Base-by-base conservation (phyloP, 768 basidiomycete genomes). In the Filobasidium wieringae region DNA sequence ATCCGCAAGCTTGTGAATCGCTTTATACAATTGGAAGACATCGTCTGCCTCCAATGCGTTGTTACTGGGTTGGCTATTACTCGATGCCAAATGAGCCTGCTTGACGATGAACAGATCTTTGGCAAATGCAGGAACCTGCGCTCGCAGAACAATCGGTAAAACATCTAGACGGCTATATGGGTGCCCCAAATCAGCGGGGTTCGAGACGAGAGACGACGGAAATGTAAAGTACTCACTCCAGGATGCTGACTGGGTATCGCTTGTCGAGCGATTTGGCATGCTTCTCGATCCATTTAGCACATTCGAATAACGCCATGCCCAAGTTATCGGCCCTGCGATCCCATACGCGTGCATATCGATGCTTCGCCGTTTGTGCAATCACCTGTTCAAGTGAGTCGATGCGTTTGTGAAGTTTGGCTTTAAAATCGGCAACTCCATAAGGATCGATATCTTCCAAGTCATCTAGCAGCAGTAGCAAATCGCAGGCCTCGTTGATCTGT, bases 281-380 rank as follows among this genome's bases (percentile, higher is more conserved):
- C 71, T 89, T 93, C 78, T 93, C 89, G 1, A 95, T 75, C 75
- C 93, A 92, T 47, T 86, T 85, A 4, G 87, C 88, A 81, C 93
- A 82, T 29, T 87, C 43, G 43, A 47, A 47, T 12, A 47, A 14
- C 29, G 93, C 74, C 34, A 92, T 75, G 1, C 89, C 88, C 33
- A 88, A 75, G 0, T 89, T 51, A 26, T 55, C 58, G 1, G 57
- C 32, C 63, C 57, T 19, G 66, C 69, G 58, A 65, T 69, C 19
- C 43, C 43, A 47, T 26, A 24, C 29, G 22, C 60, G 49, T 7
- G 62, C 64, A 33, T 72, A 68, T 6, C 50, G 58, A n/a, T 70
- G 64, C n/a, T 62, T 55, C 24, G 59, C 59, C 3, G 65, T 69
- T 12, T 52, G 50, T 11, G 66, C 32, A 27, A 72, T 68, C 3